Base-by-base conservation (phyloP, 1,284 basidiomycete genomes). In the Xerocomus nothofagi region DNA sequence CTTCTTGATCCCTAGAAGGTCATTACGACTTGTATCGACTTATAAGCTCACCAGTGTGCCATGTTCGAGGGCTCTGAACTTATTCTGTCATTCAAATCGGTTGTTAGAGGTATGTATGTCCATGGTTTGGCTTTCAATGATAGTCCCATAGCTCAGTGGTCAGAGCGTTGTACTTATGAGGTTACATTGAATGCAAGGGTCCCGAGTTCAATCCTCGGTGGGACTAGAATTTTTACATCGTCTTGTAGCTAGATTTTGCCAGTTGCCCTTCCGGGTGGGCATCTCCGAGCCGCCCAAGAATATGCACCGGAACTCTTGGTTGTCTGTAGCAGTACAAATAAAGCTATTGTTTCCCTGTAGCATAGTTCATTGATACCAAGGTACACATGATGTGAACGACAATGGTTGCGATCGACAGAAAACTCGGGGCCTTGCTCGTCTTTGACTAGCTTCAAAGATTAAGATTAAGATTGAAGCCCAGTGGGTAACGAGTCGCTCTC, bases 101-200 rank as follows among this genome's bases (percentile, higher is more conserved):
- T 15, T 4, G 4, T 17, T 3, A 18, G 15, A 17, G 33, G 47
- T 24, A 44, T 49, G 17, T 29, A 26, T 3, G 5, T 12, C 20
- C n/a, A 2, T 34, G n/a, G 41, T 1, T 0, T 2, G 0, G 3
- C 0, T 3, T 0, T 6, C 10, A 40, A 2, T 49, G 66, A 53
- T 68, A 69, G 65, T 67, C 65, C 65, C 68, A 67, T 67, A 67
- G 65, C 65, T 67, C 65, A 67, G 65, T 71, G 65, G 65, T 67
- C 68, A 67, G 65, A 67, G 65, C 65, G 69, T 67, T 67, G 65
- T 67, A 67, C 65, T 67, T 67, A 67, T 67, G 65, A 45, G 65
- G 65, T 71, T 71, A 67, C 66, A 68, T 46, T 66, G 36, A 54
- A 67, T 67, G 65, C 65, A 67, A 67, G 65, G 65, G 65, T 67